Base-by-base conservation (phyloP, 352 stramenopile genomes). In the Pythium scleroteichum region DNA sequence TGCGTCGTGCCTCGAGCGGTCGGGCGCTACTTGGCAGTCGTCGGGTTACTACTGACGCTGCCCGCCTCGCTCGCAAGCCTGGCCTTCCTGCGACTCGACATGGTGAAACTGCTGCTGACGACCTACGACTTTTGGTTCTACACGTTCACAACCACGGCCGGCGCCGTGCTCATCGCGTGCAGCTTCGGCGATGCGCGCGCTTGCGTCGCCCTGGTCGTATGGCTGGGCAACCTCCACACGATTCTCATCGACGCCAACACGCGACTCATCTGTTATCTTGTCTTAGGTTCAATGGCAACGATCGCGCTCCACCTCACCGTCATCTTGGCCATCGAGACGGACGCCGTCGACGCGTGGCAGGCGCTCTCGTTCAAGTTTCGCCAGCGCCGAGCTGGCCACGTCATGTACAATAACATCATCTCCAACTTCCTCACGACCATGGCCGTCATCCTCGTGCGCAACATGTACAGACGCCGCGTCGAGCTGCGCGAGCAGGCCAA, bases 51-150 rank as follows among this genome's bases (percentile, higher is more conserved):
- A 0, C 3, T 71, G 1, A 19, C 47, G 8, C 19, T 75, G 1
- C 55, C 58, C 0, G 47, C 29, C 16, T 7, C 48, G 0, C 22
- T 72, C 0, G 24, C 22, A 0, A 59, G 40, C 2, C 17, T 68
- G 14, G 27, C 47, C 0, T 49, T 70, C 17, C 50, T 73, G 41
- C 53, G 57, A 2, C 47, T 66, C 16, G 68, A 76, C 12, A 62
- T 76, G 22, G 27, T 68, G 6, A 45, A n/a, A 39, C 27, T 76
- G 40, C 61, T 66, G 24, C 26, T 66, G 12, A 9, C 4, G n/a
- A 73, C 69, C 8, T 76, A 80, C 66, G 72, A 80, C 40, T 73
- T 75, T 33, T 80, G 69, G 66, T 76, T 77, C 60, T 73, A 78
- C 47, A 54, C 69, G 23, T 44, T 61, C 8, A 38, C 72, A 7